Base-by-base conservation (phyloP, 2,329 filamentous ascomycete genomes). In the Penicillium sp. region DNA sequence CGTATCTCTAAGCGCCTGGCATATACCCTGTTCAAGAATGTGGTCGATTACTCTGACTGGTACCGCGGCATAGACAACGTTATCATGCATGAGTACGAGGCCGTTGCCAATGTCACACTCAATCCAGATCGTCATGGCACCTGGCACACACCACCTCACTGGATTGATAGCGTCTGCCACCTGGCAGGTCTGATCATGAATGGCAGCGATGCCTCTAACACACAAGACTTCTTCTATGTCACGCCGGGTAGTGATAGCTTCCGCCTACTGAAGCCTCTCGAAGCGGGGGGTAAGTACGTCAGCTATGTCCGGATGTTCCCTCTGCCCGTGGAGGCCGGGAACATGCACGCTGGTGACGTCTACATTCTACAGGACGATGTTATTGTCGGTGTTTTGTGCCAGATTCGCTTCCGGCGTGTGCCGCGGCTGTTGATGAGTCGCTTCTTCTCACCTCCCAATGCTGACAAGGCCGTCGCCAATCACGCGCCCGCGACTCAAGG, bases 121-220 rank as follows among this genome's bases (percentile, higher is more conserved):
- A 53, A 54, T 8, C 16, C 56, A 0, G 60, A 72, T 6, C 52
- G 59, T 16, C 45, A 62, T 19, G 73, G 73, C 30, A 61, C 52
- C 14, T 75, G 70, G 70, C 66, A 64, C 46, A 63, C 66, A 2
- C 67, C 73, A 2, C 77, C 76, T 1, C 73, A 75, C 55, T 71
- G 68, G 58, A 75, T 78, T 37, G 76, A 79, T 65, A 73, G 72
- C 46, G 66, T 75, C 22, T 70, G 70, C 25, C 76, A 78, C 56
- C 61, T 76, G 11, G 72, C 70, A 38, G 74, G 74, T 6, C 71
- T 76, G 30, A 70, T 75, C 48, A 71, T 75, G 71, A 77, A 76
- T 52, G 64, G 63, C 26, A 66, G 68, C n/a, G 60, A 65, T 48
- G 64, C 52, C 6, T 58, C 58, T 3, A 59, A 76, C 51, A 68